Conservation (phyloP, 768 basidiomycete genomes). For the Termitomyces bulborhizus region DNA sequence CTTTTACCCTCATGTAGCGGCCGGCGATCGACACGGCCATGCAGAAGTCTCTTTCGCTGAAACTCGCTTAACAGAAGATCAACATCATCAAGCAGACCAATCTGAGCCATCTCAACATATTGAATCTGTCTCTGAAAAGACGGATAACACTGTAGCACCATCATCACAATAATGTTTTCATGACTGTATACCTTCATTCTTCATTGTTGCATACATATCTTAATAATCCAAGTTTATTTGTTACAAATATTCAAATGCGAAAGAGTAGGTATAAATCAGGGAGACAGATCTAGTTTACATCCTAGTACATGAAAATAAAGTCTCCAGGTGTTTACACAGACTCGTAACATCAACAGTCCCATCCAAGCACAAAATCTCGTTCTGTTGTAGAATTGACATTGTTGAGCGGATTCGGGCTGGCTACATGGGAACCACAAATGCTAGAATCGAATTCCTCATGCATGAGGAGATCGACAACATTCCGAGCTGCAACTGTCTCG, state of each 20-base stretch:
- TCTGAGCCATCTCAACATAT: conserved; percentile 9
- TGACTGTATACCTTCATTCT: conserved; percentile 7
- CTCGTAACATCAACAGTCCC: conserved; percentile 55
- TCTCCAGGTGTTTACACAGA: background rate
- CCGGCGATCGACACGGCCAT: conserved; percentile 34
- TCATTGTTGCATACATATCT: background rate
- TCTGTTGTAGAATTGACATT: conserved; percentile 1
- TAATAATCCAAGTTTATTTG: conserved; percentile 1
- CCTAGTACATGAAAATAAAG: background rate
- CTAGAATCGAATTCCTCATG: conserved; percentile 64
- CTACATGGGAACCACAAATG: conserved; percentile 51
- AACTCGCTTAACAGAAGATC: background rate
- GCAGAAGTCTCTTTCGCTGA: conserved; percentile 23
- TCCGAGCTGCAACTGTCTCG: conserved; percentile 76
- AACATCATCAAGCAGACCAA: conserved; percentile 4
- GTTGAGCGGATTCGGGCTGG: conserved; percentile 12
- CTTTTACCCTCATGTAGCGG: conserved; percentile 21
- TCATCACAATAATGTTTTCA: conserved; percentile 5
- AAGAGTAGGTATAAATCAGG: background rate
- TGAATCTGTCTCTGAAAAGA: conserved; percentile 24
- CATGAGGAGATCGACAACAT: conserved; percentile 75
- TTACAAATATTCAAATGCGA: conserved; percentile 6
- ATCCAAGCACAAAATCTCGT: conserved; percentile 55
- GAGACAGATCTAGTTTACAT: conserved; percentile 1
- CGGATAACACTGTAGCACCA: conserved; percentile 18